Evolutionary conservation across 2,329 filamentous ascomycete genomes (phyloP).

Genomic region (Nectriaceae sp.): DNA sequence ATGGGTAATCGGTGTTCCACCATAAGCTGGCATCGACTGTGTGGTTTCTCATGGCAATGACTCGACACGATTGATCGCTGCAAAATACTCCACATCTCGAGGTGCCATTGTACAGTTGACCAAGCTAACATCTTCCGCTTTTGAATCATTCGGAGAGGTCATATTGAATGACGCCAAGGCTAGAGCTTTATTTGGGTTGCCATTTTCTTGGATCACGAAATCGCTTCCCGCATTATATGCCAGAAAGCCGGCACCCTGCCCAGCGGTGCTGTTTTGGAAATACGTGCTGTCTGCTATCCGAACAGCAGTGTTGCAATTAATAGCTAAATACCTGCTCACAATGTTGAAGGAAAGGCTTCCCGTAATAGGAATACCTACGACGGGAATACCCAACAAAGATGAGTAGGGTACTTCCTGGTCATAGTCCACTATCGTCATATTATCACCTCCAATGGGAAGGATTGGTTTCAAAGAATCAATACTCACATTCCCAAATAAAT

Average conservation of each 20-base stretch:
- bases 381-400: not conserved
- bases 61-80: not conserved
- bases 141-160: not conserved
- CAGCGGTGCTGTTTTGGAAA: not conserved
- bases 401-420: not conserved
- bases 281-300: not conserved
- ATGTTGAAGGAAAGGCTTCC: not conserved
- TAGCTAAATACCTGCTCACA: not conserved
- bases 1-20: not conserved
- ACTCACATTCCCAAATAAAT: not conserved
- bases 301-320: not conserved
- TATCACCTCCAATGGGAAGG: not conserved
- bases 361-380: not conserved
- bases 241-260: too few species aligned
- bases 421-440: not conserved
- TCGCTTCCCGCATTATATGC: not conserved
- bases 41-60: not conserved
- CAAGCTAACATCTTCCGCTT: not conserved
- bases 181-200: not conserved
- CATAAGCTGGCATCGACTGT: not conserved
- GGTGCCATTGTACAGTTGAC: conserved; percentile 4
- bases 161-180: not conserved
- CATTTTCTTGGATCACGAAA: not conserved
- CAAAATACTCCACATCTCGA: conserved; percentile 4
- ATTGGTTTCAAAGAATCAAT: not conserved